Conservation (phyloP, 306 rosid genomes). For the Hylodesmum podocarpum region DNA sequence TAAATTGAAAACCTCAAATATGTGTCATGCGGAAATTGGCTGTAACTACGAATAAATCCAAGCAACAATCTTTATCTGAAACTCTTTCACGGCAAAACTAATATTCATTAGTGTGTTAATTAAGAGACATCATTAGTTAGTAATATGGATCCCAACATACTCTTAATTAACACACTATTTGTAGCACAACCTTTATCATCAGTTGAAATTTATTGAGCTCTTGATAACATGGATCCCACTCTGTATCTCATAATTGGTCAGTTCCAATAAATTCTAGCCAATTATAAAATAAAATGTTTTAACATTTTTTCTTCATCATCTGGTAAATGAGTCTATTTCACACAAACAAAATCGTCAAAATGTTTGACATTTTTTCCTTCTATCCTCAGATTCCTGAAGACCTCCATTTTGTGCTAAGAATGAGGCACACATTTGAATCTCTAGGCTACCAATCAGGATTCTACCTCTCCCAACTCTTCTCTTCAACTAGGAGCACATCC, state of each 20-base stretch:
- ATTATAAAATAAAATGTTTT: neutral
- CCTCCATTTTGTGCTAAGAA: slow-evolving; percentile 89
- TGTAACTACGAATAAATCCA: too few relatives aligned
- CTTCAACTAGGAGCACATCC: slow-evolving; percentile 67
- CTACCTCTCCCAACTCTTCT: slow-evolving; percentile 84
- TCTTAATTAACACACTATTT: neutral
- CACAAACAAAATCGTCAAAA: neutral
- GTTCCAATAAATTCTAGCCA: neutral
- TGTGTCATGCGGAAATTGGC: neutral
- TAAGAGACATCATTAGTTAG: too few relatives aligned
- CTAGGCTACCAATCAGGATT: slow-evolving; percentile 90
- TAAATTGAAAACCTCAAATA: neutral
- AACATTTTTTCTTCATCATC: neutral
- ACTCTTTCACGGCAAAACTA: too few relatives aligned
- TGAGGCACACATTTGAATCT: slow-evolving; percentile 93
- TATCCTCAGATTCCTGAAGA: slow-evolving; percentile 78
- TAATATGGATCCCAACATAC: too few relatives aligned
- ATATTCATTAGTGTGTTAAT: too few relatives aligned
- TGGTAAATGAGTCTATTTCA: neutral
- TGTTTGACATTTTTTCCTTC: slow-evolving; percentile 1
- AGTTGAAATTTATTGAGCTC: neutral
- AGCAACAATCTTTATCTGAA: too few relatives aligned
- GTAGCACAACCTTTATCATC: too few relatives aligned
- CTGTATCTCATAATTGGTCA: neutral
- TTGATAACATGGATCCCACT: neutral